These are phyloP conservation scores for Pelargonium nanum DNA, from an alignment of 345 rosid genomes.

Conservation along the genomic window DNA sequence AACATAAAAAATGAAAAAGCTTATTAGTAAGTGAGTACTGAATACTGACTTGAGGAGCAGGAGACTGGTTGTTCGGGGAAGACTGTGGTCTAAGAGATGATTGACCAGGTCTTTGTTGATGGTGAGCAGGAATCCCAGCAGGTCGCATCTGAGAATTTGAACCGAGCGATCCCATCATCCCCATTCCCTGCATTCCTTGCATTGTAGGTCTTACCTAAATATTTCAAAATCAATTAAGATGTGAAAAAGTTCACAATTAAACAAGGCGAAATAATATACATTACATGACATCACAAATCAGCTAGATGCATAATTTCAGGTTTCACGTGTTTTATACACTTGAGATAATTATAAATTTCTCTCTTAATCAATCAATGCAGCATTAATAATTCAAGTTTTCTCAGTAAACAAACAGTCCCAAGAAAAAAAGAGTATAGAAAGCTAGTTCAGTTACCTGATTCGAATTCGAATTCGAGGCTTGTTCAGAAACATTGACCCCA, in stretches of 20 bases:
- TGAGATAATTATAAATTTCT: too few species aligned
- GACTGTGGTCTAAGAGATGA: slow-evolving; percentile 50
- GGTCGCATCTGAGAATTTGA: slow-evolving; percentile 61
- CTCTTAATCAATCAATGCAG: neutral
- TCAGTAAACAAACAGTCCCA: neutral
- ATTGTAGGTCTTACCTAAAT: slow-evolving; percentile 41
- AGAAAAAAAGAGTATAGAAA: neutral
- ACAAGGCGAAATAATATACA: too few species aligned
- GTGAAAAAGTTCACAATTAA: neutral
- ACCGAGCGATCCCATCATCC: slow-evolving; percentile 54
- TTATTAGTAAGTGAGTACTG: neutral
- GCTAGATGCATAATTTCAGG: too few species aligned
- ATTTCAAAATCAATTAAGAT: slow-evolving; percentile 3
- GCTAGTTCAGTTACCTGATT: slow-evolving; percentile 11
- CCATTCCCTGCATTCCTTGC: slow-evolving; percentile 60
- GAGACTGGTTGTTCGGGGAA: slow-evolving; percentile 43
- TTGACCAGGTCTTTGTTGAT: slow-evolving; percentile 69
- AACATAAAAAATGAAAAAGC: neutral
- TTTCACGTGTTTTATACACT: too few species aligned
- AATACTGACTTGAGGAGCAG: slow-evolving; percentile 52
- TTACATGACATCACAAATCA: too few species aligned
- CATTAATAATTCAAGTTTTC: neutral
- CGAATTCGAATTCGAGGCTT: slow-evolving; percentile 31
- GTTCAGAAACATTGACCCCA: slow-evolving; percentile 34
- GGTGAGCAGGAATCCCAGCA: slow-evolving; percentile 51